These are phyloP conservation scores for Fusarium foetens DNA, from an alignment of 2,329 filamentous ascomycete species.

Conservation along the genomic window DNA sequence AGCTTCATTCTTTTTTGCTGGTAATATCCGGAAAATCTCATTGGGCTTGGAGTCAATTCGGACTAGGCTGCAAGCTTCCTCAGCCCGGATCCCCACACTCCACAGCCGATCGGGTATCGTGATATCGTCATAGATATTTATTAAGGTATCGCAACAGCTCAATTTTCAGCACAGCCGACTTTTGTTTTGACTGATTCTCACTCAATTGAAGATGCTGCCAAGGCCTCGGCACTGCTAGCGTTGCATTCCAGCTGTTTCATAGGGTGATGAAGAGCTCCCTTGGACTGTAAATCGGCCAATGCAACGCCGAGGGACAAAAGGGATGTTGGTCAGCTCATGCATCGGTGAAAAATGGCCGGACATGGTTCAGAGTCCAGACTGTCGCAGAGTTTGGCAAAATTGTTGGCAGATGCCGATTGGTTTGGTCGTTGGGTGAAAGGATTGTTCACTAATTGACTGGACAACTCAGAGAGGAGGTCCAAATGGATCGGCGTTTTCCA, in stretches of 20 bases:
- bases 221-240: conserved; percentile 27
- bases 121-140: conserved; percentile 38
- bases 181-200: background rate
- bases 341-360: conserved; percentile 25
- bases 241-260: conserved; percentile 22
- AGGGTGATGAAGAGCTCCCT: conserved; percentile 15
- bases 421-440: background rate
- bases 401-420: conserved; percentile 28
- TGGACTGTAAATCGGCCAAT: conserved; percentile 7
- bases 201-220: conserved; percentile 30
- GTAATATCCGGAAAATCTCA: conserved; percentile 14
- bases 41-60: conserved; percentile 4
- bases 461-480: conserved; percentile 54
- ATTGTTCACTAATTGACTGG: conserved; percentile 5
- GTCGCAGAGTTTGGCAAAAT: background rate
- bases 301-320: conserved; percentile 7
- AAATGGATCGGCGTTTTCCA: conserved; percentile 60
- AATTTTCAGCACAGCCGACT: conserved; percentile 14
- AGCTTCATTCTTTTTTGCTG: conserved; percentile 4
- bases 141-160: conserved; percentile 17
- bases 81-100: conserved; percentile 22
- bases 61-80: conserved; percentile 9
- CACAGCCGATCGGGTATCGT: conserved; percentile 25
- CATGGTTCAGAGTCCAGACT: conserved; percentile 8
- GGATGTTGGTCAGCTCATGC: conserved; percentile 21